Evolutionary conservation across 768 basidiomycete genomes (phyloP).

Genomic region (Collybia sordida): DNA sequence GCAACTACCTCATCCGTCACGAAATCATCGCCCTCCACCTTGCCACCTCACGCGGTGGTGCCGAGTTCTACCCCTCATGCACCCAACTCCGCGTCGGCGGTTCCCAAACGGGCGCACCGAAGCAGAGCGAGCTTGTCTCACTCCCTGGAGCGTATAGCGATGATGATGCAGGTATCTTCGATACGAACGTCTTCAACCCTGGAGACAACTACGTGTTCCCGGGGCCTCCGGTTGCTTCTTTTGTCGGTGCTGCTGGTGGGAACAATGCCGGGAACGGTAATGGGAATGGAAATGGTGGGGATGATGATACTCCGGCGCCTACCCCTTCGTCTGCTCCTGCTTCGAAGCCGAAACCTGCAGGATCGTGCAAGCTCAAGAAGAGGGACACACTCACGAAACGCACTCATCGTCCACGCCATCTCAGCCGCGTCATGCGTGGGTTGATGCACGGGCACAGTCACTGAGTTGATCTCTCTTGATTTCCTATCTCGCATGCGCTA

Average conservation of each 20-base stretch:
- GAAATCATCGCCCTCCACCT: constrained; percentile 81
- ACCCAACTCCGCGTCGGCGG: constrained; percentile 58
- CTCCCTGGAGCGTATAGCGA: constrained; percentile 77
- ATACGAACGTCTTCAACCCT: constrained; percentile 41
- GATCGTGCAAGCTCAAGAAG: constrained; percentile 21
- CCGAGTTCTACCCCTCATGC: constrained; percentile 82
- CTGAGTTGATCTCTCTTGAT: constrained; percentile 2
- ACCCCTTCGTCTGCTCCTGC: constrained; percentile 8
- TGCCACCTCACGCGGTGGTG: constrained; percentile 54
- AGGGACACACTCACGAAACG: constrained; percentile 1
- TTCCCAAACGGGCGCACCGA: constrained; percentile 47
- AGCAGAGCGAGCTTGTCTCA: constrained; percentile 49
- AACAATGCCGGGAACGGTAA: constrained; percentile 2
- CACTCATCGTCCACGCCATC: constrained; percentile 20
- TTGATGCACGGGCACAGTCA: constrained; percentile 12
- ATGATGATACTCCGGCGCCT: constrained; percentile 7
- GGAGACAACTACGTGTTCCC: constrained; percentile 42
- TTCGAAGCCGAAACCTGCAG: constrained; percentile 9
- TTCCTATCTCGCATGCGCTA: no score
- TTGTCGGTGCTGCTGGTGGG: constrained; percentile 23
- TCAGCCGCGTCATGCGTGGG: constrained; percentile 29
- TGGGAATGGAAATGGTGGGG: background rate
- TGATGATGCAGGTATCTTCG: constrained; percentile 69
- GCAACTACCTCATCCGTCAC: constrained; percentile 75
- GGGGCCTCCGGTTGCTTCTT: constrained; percentile 47